Base-by-base conservation (phyloP, 306 rosid genomes). In the Oxytropis ochrocephala region DNA sequence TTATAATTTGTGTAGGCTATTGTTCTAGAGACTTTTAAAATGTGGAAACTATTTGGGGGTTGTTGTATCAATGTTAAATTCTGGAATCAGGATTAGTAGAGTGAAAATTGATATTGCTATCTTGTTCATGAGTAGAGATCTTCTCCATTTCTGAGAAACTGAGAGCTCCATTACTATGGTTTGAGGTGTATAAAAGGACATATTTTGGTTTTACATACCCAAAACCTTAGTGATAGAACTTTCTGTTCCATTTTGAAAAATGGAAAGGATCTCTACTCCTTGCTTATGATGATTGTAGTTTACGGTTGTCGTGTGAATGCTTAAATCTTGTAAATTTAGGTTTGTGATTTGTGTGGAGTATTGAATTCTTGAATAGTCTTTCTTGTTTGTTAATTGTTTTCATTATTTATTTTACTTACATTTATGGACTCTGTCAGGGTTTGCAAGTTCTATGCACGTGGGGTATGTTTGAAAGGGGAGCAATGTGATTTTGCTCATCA, bases 401-500 rank as follows among this genome's bases (percentile, higher is more conserved):
- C 61, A 36, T 19, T 11, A 16, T 35, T 53, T 52, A 6, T 62
- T 36, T 61, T 44, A 35, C 66, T 55, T 21, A n/a, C 72, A 41
- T 65, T 11, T 21, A 11, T 69, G 46, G 7, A 24, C 74, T 51
- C 19, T 74, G 7, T 7, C 14, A 78, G 86, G 86, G 46, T 64
- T 50, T 93, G 98, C 85, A 93, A 90, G 87, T 93, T 88, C 78
- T 88, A 86, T 74, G 86, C 96, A 50, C 89, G 93, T 48, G 98
- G 98, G 33, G 73, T 81, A 5, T 93, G 98, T 70, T 77, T 88
- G 68, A 93, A 90, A 84, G 98, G 97, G 79, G 97, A 88, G 51
- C 89, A 83, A 81, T 93, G 97, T 49, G 89, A 93, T 79, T 93
- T 74, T 81, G 53, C 84, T 9, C 98, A 93, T 79, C 90, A 86